Conservation (phyloP, 768 basidiomycete genomes). For the Neoboletus subvelutipes region DNA sequence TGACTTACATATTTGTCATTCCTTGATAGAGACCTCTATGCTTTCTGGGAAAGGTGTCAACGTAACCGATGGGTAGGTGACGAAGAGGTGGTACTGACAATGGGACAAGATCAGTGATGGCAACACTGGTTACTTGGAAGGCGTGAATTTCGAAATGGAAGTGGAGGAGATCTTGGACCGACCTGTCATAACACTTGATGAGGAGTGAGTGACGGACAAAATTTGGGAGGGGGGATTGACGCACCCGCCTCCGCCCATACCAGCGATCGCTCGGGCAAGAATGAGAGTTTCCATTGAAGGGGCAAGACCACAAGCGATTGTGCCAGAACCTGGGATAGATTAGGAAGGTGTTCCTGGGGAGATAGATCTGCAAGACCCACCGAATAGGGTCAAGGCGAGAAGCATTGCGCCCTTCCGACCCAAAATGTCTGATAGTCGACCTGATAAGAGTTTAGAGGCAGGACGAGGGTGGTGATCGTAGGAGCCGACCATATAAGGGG, state of each 20-base stretch:
- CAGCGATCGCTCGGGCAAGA: constrained; percentile 78
- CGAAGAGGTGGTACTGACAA: constrained; percentile 49
- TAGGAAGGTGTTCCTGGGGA: constrained; percentile 14
- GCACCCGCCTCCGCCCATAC: constrained; percentile 90
- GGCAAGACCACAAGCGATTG: constrained; percentile 82
- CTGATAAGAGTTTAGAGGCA: constrained; percentile 40
- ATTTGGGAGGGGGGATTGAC: constrained; percentile 18
- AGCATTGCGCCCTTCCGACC: constrained; percentile 88
- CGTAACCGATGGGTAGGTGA: neutral
- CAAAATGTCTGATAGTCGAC: constrained; percentile 80
- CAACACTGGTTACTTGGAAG: constrained; percentile 70
- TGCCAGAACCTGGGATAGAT: constrained; percentile 63
- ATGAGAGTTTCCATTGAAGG: constrained; percentile 84
- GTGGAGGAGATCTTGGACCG: constrained; percentile 11
- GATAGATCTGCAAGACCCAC: constrained; percentile 40
- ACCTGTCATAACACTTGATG: constrained; percentile 81
- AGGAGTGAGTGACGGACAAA: constrained; percentile 12
- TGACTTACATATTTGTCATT: constrained; percentile 76
- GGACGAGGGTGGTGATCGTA: constrained; percentile 5
- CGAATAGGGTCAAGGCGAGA: constrained; percentile 79
- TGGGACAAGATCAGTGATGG: constrained; percentile 87
- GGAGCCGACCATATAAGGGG: constrained; percentile 71
- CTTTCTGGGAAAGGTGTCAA: constrained; percentile 47
- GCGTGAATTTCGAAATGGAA: constrained; percentile 17
- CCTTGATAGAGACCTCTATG: constrained; percentile 92